Base-by-base conservation (phyloP, 2,329 filamentous ascomycete genomes). In the Ceratocystis papillata region DNA sequence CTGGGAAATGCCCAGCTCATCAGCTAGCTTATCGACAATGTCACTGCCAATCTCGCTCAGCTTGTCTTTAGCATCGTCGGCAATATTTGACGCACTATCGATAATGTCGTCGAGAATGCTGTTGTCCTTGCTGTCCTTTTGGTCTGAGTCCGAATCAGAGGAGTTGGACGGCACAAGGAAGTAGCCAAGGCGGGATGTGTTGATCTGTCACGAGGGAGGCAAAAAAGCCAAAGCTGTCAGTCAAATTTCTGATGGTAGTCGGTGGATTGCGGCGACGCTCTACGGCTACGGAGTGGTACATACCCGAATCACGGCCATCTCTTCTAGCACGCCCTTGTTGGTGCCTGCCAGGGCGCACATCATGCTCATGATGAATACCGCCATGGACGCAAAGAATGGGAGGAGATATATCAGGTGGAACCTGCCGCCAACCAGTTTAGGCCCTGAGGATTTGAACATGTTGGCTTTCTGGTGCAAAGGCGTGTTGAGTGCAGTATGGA, bases 1-100 rank as follows among this genome's bases (percentile, higher is more conserved):
- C 68, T 81, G 74, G 0, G 76, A 75, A 65, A 81, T 76, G 28
- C 79, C 79, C 33, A 81, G 72, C 64, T 77, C 69, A 66, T 77
- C 78, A 46, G 76, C 76, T 48, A 77, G 68, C 6, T 77, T 73
- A 65, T 76, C 74, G 4, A 73, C 72, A 44, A 79, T 70, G 41
- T 77, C 73, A 69, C 77, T 77, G 67, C 79, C 55, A n/a, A 65
- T 48, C 2, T 67, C 62, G 7, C 44, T 59, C 5, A 68, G 46
- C 62, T 72, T 73, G 69, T 73, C 72, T 37, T 70, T 68, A 68
- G 59, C 65, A 22, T 68, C 67, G 61, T 68, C 69, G 8, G 61
- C 62, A 5, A 70, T 12, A 20, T 68, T 64, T 33, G 61, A 45
- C 2, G 60, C 68, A 30, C 65, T 67, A 41, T 69, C 68, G 48